Conservation (phyloP, 2,329 filamentous ascomycete species). For the Nemania bipapillata region DNA sequence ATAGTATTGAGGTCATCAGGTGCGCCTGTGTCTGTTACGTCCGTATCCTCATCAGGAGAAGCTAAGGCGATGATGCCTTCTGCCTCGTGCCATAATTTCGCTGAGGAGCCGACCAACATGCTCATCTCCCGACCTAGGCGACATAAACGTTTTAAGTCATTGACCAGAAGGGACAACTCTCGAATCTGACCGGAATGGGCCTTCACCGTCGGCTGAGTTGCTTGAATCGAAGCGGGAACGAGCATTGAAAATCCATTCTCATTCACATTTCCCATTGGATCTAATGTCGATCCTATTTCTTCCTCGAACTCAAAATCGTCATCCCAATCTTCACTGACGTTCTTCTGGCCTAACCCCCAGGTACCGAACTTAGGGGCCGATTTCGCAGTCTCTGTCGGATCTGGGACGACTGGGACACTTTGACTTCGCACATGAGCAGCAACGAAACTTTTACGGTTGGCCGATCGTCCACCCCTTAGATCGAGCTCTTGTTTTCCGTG, state of each 20-base stretch:
- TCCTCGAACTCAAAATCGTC: conserved; percentile 82
- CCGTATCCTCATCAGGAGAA: conserved; percentile 69
- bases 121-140: conserved; percentile 75
- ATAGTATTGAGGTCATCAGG: conserved; percentile 56
- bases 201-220: conserved; percentile 82
- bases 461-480: conserved; percentile 73
- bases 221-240: conserved; percentile 82
- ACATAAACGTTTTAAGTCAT: conserved; percentile 82
- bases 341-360: conserved; percentile 83
- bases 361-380: conserved; percentile 79
- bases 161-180: conserved; percentile 82
- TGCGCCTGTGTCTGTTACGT: conserved; percentile 50
- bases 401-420: conserved; percentile 79
- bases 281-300: conserved; percentile 54
- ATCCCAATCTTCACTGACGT: conserved; percentile 87
- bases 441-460: conserved; percentile 74
- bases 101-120: conserved; percentile 69
- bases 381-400: conserved; percentile 66
- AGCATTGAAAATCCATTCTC: conserved; percentile 65
- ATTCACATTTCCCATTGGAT: conserved; percentile 52
- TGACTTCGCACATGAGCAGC: conserved; percentile 80
- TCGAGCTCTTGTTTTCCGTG: conserved; percentile 80
- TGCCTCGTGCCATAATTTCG: conserved; percentile 78
- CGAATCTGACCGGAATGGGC: conserved; percentile 85
- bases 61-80: conserved; percentile 89